These are phyloP conservation scores for Pseudogymnoascus sp. DNA, from an alignment of 2,329 filamentous ascomycete species.

Conservation along the genomic window DNA sequence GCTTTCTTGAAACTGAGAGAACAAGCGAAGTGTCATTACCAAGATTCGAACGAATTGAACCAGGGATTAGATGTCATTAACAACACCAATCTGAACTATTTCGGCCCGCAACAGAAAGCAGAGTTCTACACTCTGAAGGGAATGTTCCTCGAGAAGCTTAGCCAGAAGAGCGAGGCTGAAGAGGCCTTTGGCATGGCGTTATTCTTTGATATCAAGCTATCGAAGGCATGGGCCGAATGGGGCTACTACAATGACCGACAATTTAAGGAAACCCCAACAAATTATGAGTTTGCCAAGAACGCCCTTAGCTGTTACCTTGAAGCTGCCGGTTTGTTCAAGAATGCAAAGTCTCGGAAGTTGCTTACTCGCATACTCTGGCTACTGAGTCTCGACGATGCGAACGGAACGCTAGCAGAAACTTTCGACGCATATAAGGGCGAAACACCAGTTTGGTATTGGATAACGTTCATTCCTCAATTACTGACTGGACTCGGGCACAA, in stretches of 20 bases:
- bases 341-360: constrained; percentile 88
- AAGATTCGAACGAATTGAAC: constrained; percentile 85
- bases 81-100: constrained; percentile 98
- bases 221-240: constrained; percentile 99
- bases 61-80: constrained; percentile 97
- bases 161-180: constrained; percentile 84
- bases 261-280: constrained; percentile 82
- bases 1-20: constrained; percentile 97
- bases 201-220: constrained; percentile 90
- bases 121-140: constrained; percentile 99
- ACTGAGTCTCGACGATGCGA: constrained; percentile 83
- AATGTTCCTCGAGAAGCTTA: constrained; percentile 95
- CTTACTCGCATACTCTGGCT: constrained; percentile 92
- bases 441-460: constrained; percentile 98
- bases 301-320: constrained; percentile 95
- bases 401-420: constrained; percentile 72
- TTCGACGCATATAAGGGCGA: constrained; percentile 98
- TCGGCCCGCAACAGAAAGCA: constrained; percentile 89
- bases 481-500: constrained; percentile 86
- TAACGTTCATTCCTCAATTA: constrained; percentile 95
- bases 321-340: constrained; percentile 94
- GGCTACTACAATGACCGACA: constrained; percentile 95
- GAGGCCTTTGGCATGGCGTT: constrained; percentile 90
- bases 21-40: constrained; percentile 97
- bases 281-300: constrained; percentile 78